Evolutionary conservation across 75 land plant species (phyloP).

Genomic region (Sequoiadendron giganteum): DNA sequence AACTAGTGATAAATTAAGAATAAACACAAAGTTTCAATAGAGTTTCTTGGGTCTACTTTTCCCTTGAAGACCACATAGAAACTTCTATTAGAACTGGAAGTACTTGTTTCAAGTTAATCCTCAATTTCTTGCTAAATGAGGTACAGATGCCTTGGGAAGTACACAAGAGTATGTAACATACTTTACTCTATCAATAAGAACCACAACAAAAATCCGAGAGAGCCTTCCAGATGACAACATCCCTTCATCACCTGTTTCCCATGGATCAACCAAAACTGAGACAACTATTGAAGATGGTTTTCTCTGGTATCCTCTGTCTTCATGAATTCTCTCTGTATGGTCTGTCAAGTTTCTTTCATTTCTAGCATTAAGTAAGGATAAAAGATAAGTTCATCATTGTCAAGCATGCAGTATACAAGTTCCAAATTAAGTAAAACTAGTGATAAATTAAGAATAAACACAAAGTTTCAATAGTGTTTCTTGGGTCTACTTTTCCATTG

Average conservation of each 20-base stretch:
- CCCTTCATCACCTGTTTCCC: conserved; percentile 68
- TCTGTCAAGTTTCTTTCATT: conserved; percentile 7
- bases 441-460: neutral
- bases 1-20: neutral
- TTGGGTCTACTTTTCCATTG: neutral
- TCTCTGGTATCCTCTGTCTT: conserved; percentile 26
- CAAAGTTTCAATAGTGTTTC: neutral
- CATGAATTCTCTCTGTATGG: conserved; percentile 22
- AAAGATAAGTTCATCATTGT: neutral
- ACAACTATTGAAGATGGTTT: conserved; percentile 77
- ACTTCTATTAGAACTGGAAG: neutral
- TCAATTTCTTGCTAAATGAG: conserved; percentile 11
- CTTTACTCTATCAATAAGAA: conserved; percentile 88
- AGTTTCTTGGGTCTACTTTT: neutral
- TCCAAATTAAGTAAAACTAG: neutral
- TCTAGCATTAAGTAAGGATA: conserved; percentile 20
- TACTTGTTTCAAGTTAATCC: neutral
- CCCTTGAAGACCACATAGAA: neutral
- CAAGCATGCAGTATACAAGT: neutral
- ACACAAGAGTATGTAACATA: conserved; percentile 95
- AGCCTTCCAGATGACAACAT: conserved; percentile 45
- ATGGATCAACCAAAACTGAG: conserved; percentile 74
- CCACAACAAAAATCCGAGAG: conserved; percentile 87
- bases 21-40: neutral
- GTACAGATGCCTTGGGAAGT: conserved; percentile 54